Evolutionary conservation across 2,329 filamentous ascomycete species (phyloP), one percentile per base, ranked within the genome.

Genomic region (Nakataea oryzae): DNA sequence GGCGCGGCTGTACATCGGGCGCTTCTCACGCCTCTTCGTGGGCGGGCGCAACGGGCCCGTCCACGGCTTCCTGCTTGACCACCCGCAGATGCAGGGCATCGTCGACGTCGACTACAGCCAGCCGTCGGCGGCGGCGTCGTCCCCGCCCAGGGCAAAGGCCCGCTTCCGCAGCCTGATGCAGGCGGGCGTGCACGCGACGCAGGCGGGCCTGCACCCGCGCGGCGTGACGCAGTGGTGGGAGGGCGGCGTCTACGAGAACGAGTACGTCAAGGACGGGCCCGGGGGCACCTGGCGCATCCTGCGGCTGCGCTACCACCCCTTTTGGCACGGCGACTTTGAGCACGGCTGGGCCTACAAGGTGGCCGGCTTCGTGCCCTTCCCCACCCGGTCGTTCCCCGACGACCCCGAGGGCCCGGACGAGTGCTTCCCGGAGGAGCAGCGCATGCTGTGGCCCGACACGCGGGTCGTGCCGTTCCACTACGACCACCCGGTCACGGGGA

Each of bases 201-300:
- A 83, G 67, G 74, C 76, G 58, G 76, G 79, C 56, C 74, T 72
- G 11, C 79, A 83, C 65, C 80, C 81, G 7, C 76, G 79, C 13
- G 81, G 81, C 2, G 75, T 80, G 58, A 74, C 77, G 13, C 81
- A 84, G 68, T 84, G 81, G 81, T 84, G 80, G 78, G 81, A 84
- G 69, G 81, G 81, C 56, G 81, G 81, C 3, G 70, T 84, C 47
- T 84, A 84, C 70, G 81, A 84, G 70, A 84, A 84, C 67, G 81
- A 84, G 68, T 84, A 83, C 69, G 78, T 83, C 71, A 82, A 82
- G 70, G 80, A 83, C 66, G 29, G 30, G 28, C 26, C 26, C 9
- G 58, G 32, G 13, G 80, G 79, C 5, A 72, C 76, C 6, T 84
- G 81, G 81, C 81, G 81, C 70, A 75, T 83, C 28, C 79, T 80